Conservation (phyloP, 2,329 filamentous ascomycete genomes). For the Aspergillus novofumigatus region DNA sequence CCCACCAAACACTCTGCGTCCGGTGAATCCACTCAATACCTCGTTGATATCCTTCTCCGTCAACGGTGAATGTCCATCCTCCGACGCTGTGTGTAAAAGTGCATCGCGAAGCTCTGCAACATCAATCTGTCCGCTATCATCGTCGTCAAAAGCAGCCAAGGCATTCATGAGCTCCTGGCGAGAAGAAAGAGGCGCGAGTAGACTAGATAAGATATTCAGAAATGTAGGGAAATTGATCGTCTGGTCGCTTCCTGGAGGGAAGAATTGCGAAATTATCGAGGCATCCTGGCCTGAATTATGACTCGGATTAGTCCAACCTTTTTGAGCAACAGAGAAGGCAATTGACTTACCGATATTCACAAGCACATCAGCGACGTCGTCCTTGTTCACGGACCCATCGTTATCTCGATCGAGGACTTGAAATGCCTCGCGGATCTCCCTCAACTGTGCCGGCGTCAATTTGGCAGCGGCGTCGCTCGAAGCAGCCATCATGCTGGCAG, state of each 20-base stretch:
- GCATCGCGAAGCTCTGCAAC: slow-evolving; percentile 77
- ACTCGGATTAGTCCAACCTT: background rate
- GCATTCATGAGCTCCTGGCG: slow-evolving; percentile 79
- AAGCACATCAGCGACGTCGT: slow-evolving; percentile 84
- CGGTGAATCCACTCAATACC: slow-evolving; percentile 82
- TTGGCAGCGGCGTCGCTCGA: slow-evolving; percentile 38
- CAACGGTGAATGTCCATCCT: slow-evolving; percentile 61
- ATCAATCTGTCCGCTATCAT: slow-evolving; percentile 91
- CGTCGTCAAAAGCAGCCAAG: slow-evolving; percentile 91
- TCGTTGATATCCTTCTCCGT: slow-evolving; percentile 75
- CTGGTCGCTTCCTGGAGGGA: slow-evolving; percentile 66
- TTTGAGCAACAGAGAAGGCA: background rate
- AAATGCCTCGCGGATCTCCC: slow-evolving; percentile 87
- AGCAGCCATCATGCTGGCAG: slow-evolving; percentile 18
- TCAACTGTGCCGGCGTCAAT: slow-evolving; percentile 75
- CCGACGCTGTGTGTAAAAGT: slow-evolving; percentile 74
- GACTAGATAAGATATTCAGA: slow-evolving; percentile 72
- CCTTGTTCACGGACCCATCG: slow-evolving; percentile 74
- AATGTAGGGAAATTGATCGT: slow-evolving; percentile 82
- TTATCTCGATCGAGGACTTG: slow-evolving; percentile 88
- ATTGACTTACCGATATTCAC: slow-evolving; percentile 65
- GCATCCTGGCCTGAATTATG: slow-evolving; percentile 63
- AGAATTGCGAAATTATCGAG: slow-evolving; percentile 73
- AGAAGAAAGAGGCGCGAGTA: slow-evolving; percentile 70
- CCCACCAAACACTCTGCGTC: slow-evolving; percentile 74